Conservation (phyloP, 2,329 filamentous ascomycete species). For the Tolypocladium endophyticum region DNA sequence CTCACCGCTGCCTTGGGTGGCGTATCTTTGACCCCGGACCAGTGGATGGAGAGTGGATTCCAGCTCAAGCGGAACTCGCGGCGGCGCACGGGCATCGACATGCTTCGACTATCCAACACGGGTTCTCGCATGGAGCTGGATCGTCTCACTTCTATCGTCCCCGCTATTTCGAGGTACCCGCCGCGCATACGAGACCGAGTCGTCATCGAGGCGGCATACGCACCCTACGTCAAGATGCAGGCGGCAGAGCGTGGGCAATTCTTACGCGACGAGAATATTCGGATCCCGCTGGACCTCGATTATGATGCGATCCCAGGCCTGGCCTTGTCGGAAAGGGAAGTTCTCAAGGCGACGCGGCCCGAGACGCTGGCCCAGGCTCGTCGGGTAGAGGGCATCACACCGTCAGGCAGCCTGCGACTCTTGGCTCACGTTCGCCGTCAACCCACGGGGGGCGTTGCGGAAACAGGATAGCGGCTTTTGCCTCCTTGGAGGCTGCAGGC, state of each 20-base stretch:
- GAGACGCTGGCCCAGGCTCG: constrained; percentile 84
- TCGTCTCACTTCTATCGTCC: constrained; percentile 47
- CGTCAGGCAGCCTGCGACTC: constrained; percentile 48
- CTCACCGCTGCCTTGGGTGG: constrained; percentile 51
- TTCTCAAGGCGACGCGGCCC: constrained; percentile 60
- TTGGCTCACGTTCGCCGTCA: constrained; percentile 47
- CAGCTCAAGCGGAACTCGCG: constrained; percentile 54
- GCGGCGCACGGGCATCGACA: constrained; percentile 64
- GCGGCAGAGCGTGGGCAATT: constrained; percentile 55
- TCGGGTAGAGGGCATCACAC: constrained; percentile 70
- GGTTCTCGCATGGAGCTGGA: constrained; percentile 32
- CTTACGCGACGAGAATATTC: constrained; percentile 64
- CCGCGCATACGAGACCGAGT: constrained; percentile 57
- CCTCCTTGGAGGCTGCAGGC: background rate
- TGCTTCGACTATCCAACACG: constrained; percentile 59
- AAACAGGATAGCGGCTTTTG: background rate
- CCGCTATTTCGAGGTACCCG: constrained; percentile 42
- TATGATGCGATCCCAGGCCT: constrained; percentile 66
- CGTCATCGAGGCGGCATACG: constrained; percentile 73
- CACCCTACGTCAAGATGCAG: constrained; percentile 74
- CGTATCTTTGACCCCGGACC: constrained; percentile 45
- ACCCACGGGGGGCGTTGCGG: background rate
- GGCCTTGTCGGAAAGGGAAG: constrained; percentile 66
- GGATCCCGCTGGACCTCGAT: constrained; percentile 63
- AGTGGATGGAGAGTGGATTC: constrained; percentile 65